Percentiles rank a stretch among this genome's conserved stretches.
These are phyloP conservation scores for Colletotrichum siamense DNA, from an alignment of 2,329 filamentous ascomycete genomes.

Conservation along the genomic window DNA sequence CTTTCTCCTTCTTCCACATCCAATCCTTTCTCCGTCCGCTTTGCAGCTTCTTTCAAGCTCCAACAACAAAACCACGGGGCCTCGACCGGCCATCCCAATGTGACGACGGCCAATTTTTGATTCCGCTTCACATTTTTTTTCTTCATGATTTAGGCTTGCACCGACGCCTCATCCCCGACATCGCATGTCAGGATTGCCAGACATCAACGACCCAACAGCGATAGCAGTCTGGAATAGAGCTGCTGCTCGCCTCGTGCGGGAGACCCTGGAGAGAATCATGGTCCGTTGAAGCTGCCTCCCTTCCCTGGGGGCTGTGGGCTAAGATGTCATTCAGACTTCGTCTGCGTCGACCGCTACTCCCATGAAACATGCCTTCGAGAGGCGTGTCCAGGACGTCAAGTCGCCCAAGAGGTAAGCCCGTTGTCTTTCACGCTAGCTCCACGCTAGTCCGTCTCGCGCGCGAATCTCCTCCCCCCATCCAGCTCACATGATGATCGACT, in stretches of 20 bases:
- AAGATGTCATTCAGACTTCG: constrained; percentile 59
- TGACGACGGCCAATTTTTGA: constrained; percentile 10
- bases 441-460: constrained; percentile 2
- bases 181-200: constrained; percentile 29
- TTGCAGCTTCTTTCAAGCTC: constrained; percentile 4
- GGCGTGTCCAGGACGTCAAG: constrained; percentile 82
- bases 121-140: background rate
- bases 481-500: constrained; percentile 75
- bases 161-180: background rate
- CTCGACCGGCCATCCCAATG: constrained; percentile 15
- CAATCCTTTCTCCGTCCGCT: background rate
- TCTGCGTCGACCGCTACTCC: constrained; percentile 76
- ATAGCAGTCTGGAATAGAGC: constrained; percentile 24
- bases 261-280: constrained; percentile 26
- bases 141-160: constrained; percentile 16
- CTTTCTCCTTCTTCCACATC: constrained; percentile 21
- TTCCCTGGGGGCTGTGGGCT: background rate
- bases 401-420: constrained; percentile 84
- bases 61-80: constrained; percentile 1
- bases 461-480: constrained; percentile 19
- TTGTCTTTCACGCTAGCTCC: constrained; percentile 8
- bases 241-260: constrained; percentile 22
- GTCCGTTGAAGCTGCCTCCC: constrained; percentile 20
- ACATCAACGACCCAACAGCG: constrained; percentile 22
- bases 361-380: constrained; percentile 76